phyloP scores from a whole-genome alignment of 148 eudicot species.

The Suaeda aralocaspica region DNA sequence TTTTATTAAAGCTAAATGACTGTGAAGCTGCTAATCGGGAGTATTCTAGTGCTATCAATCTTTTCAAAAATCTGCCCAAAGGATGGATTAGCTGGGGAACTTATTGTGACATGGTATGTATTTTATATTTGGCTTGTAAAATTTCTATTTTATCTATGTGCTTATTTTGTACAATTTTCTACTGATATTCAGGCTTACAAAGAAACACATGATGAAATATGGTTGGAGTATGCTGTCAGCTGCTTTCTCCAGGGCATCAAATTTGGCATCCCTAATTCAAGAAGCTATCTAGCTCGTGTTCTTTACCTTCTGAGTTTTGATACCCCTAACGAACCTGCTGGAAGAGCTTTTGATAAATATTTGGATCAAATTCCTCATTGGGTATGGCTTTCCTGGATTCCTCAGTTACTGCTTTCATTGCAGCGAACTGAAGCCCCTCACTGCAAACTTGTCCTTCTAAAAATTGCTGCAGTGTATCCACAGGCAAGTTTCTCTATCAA shows the following conservation, averaged over 20 bases:
- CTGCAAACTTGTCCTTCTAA: slow-evolving; percentile 86
- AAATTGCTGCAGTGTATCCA: slow-evolving; percentile 84
- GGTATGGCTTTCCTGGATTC: slow-evolving; percentile 99
- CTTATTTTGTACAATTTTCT: not conserved
- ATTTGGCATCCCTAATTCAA: slow-evolving; percentile 85
- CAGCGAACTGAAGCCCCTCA: slow-evolving; percentile 93
- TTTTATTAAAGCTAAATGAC: slow-evolving; percentile 76
- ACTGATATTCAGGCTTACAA: slow-evolving; percentile 60
- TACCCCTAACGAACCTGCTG: slow-evolving; percentile 83
- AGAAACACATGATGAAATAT: slow-evolving; percentile 87
- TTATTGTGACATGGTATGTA: slow-evolving; percentile 87
- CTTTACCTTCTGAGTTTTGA: slow-evolving; percentile 97
- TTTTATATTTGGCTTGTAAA: not conserved
- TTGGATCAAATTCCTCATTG: slow-evolving; percentile 91
- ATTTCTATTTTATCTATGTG: not conserved
- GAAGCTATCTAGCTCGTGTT: slow-evolving; percentile 97
- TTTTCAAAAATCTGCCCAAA: slow-evolving; percentile 85
- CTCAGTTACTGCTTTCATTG: slow-evolving; percentile 85
- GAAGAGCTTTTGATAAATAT: slow-evolving; percentile 90
- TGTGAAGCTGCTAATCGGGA: slow-evolving; percentile 93
- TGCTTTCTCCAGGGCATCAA: slow-evolving; percentile 97
- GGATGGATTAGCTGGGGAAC: slow-evolving; percentile 99
- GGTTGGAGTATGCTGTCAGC: slow-evolving; percentile 97
- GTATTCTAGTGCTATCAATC: slow-evolving; percentile 83
- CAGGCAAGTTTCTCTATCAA: slow-evolving; percentile 51